phyloP scores from a whole-genome alignment of 192 early-diverging fungal species.

The Backusella morwellensis region DNA sequence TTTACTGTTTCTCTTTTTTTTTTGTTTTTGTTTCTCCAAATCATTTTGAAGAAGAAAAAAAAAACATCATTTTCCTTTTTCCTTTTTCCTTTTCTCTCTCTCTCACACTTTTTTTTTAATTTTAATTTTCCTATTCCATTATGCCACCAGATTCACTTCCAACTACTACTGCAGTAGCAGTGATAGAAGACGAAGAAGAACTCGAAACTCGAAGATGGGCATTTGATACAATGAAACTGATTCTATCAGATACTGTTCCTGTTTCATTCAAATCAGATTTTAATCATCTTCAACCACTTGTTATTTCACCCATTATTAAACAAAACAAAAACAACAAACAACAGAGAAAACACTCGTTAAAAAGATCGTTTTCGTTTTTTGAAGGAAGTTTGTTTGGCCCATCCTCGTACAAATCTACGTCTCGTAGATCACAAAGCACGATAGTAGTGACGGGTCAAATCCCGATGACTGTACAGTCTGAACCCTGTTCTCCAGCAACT shows the following conservation, averaged over 20 bases:
- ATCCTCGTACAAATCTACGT: not conserved
- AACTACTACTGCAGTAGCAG: not conserved
- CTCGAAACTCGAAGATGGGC: constrained; percentile 14
- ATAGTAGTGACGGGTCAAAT: not conserved
- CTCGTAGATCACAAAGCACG: constrained; percentile 12
- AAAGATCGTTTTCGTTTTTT: constrained; percentile 5
- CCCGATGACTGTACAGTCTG: not conserved
- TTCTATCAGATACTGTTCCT: not conserved
- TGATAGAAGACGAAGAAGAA: not conserved
- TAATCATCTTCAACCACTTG: not conserved
- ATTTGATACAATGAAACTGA: not conserved
- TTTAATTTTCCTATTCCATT: not conserved
- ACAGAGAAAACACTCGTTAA: not conserved
- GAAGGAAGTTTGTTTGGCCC: constrained; percentile 10
- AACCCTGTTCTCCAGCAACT: not conserved
- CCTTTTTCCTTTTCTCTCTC: not conserved
- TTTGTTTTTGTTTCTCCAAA: constrained; percentile 1
- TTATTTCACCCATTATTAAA: not conserved
- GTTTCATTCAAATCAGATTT: constrained; percentile 5
- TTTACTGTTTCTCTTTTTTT: constrained; percentile 5
- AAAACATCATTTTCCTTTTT: not conserved
- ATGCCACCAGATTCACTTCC: constrained; percentile 8
- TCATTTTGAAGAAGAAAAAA: not conserved
- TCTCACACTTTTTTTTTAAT: not conserved
- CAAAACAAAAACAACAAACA: not conserved